Conservation (phyloP, 2,329 filamentous ascomycete species). For the Trichoderma afroharzianum region DNA sequence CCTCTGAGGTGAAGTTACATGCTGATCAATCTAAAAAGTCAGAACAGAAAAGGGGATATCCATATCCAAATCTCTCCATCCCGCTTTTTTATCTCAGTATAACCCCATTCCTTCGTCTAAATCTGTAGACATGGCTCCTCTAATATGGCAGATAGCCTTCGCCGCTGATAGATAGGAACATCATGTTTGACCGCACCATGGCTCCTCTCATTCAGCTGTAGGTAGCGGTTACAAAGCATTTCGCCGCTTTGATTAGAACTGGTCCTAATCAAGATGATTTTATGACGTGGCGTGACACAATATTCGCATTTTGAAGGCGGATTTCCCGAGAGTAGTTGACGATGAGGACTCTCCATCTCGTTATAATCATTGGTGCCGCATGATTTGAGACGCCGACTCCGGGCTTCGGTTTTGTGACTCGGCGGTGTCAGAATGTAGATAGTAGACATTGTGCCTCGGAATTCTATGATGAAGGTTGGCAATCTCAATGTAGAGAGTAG, state of each 20-base stretch:
- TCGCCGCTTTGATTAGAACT: constrained; percentile 20
- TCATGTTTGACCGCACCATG: neutral
- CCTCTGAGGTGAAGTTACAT: neutral
- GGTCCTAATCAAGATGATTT: constrained; percentile 18
- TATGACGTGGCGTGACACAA: constrained; percentile 24
- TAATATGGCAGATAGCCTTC: neutral
- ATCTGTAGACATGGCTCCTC: neutral
- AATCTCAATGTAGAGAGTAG: neutral
- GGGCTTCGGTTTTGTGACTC: constrained; percentile 26
- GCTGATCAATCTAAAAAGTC: neutral
- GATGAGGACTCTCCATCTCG: neutral
- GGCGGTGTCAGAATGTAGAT: constrained; percentile 27
- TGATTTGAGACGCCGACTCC: constrained; percentile 25
- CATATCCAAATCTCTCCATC: neutral
- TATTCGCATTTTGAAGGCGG: constrained; percentile 24
- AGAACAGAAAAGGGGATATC: neutral
- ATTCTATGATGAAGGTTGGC: neutral
- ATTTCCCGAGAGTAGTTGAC: constrained; percentile 22
- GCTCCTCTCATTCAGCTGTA: neutral
- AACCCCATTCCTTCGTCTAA: neutral
- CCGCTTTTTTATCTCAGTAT: too few relatives aligned
- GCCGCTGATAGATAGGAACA: neutral
- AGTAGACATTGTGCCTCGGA: constrained; percentile 26
- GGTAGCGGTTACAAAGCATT: constrained; percentile 1
- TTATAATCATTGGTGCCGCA: constrained; percentile 23